phyloP scores from a whole-genome alignment of 495 filamentous ascomycete species.

The Corynascus novoguineensis region DNA sequence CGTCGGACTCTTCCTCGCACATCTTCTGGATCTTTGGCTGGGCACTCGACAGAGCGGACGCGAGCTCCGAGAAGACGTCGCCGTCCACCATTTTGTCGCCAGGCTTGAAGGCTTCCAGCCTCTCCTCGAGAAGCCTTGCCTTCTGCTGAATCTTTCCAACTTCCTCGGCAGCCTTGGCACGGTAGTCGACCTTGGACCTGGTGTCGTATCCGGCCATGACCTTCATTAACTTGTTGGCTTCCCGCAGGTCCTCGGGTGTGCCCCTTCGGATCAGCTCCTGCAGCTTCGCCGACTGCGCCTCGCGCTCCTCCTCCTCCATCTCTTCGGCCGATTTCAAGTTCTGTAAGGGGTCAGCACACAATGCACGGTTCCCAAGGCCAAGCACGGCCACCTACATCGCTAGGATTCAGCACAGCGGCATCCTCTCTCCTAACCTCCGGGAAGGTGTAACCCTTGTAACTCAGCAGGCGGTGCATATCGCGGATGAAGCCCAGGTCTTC shows the following conservation, averaged over 20 bases:
- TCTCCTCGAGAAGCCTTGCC: constrained; percentile 84
- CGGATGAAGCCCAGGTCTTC: constrained; percentile 93
- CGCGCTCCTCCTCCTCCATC: constrained; percentile 95
- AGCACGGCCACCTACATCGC: constrained; percentile 64
- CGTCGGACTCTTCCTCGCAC: constrained; percentile 98
- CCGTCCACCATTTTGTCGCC: constrained; percentile 82
- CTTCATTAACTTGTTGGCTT: constrained; percentile 97
- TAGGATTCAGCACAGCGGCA: constrained; percentile 94
- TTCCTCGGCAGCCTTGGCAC: constrained; percentile 94
- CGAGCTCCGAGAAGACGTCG: constrained; percentile 94
- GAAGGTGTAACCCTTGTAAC: constrained; percentile 95
- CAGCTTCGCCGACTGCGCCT: constrained; percentile 92
- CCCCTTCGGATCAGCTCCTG: constrained; percentile 94
- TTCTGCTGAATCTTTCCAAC: constrained; percentile 91
- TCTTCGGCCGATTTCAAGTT: constrained; percentile 94
- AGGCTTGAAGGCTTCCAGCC: constrained; percentile 74
- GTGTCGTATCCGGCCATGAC: constrained; percentile 97
- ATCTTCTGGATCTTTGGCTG: constrained; percentile 99
- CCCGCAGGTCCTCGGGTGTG: constrained; percentile 84
- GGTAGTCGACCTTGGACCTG: constrained; percentile 90
- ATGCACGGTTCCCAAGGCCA: not conserved
- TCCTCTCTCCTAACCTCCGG: constrained; percentile 88
- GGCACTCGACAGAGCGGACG: constrained; percentile 83
- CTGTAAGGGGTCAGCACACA: constrained; percentile 39
- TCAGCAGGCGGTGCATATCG: constrained; percentile 94